These are phyloP conservation scores for Diplodia intermedia DNA, from an alignment of 2,329 filamentous ascomycete species.

Conservation along the genomic window DNA sequence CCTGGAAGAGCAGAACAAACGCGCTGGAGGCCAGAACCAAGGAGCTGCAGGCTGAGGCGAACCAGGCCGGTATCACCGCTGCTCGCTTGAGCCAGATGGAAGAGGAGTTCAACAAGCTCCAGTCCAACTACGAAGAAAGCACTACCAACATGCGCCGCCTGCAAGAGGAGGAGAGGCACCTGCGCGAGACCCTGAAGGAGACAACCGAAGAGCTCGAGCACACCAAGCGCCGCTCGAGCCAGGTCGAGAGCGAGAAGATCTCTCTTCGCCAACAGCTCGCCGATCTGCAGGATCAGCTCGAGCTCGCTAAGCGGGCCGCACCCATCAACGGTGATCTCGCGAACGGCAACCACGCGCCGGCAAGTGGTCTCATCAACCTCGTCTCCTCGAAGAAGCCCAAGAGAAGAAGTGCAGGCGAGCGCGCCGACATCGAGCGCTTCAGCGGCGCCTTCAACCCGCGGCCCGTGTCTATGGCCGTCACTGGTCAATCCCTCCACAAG, in stretches of 20 bases:
- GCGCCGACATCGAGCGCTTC: conserved; percentile 86
- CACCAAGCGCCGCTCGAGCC: conserved; percentile 74
- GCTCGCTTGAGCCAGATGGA: conserved; percentile 91
- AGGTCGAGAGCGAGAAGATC: conserved; percentile 83
- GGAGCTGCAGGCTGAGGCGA: conserved; percentile 94
- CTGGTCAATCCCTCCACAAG: conserved; percentile 65
- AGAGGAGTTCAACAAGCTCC: conserved; percentile 91
- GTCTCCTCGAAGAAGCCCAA: conserved; percentile 98
- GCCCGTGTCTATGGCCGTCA: conserved; percentile 92
- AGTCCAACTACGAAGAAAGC: conserved; percentile 88
- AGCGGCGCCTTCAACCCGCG: conserved; percentile 92
- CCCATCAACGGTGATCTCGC: conserved; percentile 72
- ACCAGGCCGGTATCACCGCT: conserved; percentile 94
- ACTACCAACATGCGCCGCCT: conserved; percentile 88
- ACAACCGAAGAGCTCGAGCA: conserved; percentile 83
- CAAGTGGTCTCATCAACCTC: conserved; percentile 89
- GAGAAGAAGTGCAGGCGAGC: conserved; percentile 86
- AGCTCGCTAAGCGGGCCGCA: conserved; percentile 78
- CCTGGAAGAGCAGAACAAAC: conserved; percentile 92
- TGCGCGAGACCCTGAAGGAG: conserved; percentile 80
- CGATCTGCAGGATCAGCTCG: conserved; percentile 90
- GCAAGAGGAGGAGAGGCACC: conserved; percentile 88
- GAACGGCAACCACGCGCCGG: conserved; percentile 66
- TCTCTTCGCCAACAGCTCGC: conserved; percentile 85
- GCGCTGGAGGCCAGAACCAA: conserved; percentile 87